These are phyloP conservation scores for Lablab purpureus DNA, from an alignment of 306 rosid species.

Conservation along the genomic window DNA sequence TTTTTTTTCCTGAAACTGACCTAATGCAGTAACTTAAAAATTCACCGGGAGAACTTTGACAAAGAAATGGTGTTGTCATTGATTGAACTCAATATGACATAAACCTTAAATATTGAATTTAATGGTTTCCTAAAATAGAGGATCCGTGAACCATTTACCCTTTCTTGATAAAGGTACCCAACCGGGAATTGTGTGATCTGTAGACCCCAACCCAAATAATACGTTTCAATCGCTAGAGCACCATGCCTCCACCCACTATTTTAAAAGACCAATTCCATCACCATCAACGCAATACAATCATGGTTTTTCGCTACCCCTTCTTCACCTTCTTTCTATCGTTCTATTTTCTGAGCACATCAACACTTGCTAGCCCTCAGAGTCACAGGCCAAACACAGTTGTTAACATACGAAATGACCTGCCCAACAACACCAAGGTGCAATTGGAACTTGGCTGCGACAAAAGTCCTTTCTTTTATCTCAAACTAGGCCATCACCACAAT, in stretches of 20 bases:
- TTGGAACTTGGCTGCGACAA: not conserved
- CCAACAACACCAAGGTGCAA: not conserved
- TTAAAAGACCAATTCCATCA: not conserved
- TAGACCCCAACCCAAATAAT: not conserved
- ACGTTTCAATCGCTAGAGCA: not conserved
- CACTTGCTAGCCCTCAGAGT: not conserved
- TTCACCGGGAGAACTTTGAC: no score
- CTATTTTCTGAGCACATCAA: slow-evolving; percentile 12
- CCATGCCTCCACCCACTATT: not conserved
- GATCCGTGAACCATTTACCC: not conserved
- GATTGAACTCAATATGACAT: no score
- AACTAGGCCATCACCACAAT: not conserved
- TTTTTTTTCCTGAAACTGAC: no score
- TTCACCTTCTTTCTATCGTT: not conserved
- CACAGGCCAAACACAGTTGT: not conserved
- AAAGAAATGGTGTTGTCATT: no score
- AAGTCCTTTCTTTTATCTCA: not conserved
- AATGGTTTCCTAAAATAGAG: not conserved
- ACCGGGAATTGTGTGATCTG: not conserved
- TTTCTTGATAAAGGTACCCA: not conserved
- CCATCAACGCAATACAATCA: not conserved
- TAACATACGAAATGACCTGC: slow-evolving; percentile 13
- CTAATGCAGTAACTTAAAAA: no score
- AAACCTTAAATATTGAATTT: no score
- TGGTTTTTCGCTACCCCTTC: not conserved